Evolutionary conservation across 1,284 basidiomycete genomes (phyloP).

Genomic region (Ceraceosorus guamensis): DNA sequence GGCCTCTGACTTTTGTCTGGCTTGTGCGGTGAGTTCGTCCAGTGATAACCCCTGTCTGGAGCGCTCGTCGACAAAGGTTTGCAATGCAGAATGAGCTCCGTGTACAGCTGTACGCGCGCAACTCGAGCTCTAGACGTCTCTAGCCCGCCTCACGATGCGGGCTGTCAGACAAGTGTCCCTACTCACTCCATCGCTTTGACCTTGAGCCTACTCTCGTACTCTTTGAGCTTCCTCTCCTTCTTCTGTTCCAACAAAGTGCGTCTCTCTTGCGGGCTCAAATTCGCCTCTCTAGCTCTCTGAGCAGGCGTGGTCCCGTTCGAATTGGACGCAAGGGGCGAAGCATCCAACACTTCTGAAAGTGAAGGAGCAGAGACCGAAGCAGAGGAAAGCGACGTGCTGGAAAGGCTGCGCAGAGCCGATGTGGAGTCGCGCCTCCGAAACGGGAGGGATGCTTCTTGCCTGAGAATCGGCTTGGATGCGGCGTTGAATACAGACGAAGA

Average conservation of each 20-base stretch:
- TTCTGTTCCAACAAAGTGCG: slow-evolving; percentile 15
- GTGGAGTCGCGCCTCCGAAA: too few relatives aligned
- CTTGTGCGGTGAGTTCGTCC: slow-evolving; percentile 6
- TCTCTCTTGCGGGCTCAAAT: slow-evolving; percentile 3
- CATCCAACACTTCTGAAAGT: neutral
- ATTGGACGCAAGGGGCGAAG: neutral
- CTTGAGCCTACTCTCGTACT: slow-evolving; percentile 38
- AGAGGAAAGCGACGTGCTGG: neutral
- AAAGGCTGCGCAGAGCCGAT: too few relatives aligned
- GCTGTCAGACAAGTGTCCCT: neutral
- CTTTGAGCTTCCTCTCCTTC: slow-evolving; percentile 27
- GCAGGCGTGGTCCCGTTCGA: neutral
- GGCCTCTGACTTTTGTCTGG: neutral
- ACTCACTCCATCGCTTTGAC: slow-evolving; percentile 35
- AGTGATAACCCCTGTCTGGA: neutral
- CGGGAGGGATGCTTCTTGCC: too few relatives aligned
- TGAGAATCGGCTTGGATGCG: too few relatives aligned
- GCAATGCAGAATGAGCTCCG: too few relatives aligned
- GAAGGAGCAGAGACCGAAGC: neutral
- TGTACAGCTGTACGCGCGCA: too few relatives aligned
- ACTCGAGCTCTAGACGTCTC: too few relatives aligned
- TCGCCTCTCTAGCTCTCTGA: neutral
- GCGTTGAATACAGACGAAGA: too few relatives aligned
- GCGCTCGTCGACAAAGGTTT: neutral
- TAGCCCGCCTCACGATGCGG: too few relatives aligned